Evolutionary conservation across 495 filamentous ascomycete genomes (phyloP).

Genomic region (Viridothelium virens): DNA sequence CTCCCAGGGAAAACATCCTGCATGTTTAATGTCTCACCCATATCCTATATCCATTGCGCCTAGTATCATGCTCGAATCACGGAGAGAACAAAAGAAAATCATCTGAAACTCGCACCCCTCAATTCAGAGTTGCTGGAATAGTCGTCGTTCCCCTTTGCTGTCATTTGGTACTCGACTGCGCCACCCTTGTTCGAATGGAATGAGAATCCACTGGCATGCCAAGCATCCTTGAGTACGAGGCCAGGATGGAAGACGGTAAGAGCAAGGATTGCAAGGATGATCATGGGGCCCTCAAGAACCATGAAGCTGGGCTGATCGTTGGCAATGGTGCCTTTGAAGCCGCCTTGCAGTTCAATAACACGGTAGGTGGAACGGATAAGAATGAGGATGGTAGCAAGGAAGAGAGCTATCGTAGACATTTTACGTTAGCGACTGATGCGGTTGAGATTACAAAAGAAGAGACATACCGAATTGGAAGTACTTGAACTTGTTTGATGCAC

Average conservation of each 20-base stretch:
- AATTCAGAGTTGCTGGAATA: neutral
- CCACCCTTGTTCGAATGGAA: neutral
- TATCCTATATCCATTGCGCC: too few species aligned
- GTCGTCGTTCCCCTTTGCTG: neutral
- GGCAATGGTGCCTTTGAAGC: slow-evolving; percentile 52
- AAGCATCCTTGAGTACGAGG: slow-evolving; percentile 31
- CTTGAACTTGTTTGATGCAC: slow-evolving; percentile 16
- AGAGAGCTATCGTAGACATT: slow-evolving; percentile 28
- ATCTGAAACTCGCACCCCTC: neutral
- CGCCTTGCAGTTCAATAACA: slow-evolving; percentile 55
- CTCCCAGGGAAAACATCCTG: too few species aligned
- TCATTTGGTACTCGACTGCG: neutral
- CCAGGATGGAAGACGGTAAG: slow-evolving; percentile 56
- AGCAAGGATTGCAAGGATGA: slow-evolving; percentile 48
- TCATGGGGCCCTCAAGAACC: slow-evolving; percentile 65
- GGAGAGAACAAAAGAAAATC: neutral
- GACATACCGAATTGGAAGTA: slow-evolving; percentile 16
- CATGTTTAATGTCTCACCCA: too few species aligned
- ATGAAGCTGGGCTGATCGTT: slow-evolving; percentile 57
- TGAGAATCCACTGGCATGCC: neutral
- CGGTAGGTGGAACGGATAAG: slow-evolving; percentile 56
- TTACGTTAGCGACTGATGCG: neutral
- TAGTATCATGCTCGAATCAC: neutral
- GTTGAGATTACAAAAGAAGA: neutral
- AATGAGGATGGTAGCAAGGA: slow-evolving; percentile 49